Percentiles rank a stretch among this genome's conserved stretches.
phyloP scores from a whole-genome alignment of 176 grass and related monocot genomes.

The Oryza rufipogon region DNA sequence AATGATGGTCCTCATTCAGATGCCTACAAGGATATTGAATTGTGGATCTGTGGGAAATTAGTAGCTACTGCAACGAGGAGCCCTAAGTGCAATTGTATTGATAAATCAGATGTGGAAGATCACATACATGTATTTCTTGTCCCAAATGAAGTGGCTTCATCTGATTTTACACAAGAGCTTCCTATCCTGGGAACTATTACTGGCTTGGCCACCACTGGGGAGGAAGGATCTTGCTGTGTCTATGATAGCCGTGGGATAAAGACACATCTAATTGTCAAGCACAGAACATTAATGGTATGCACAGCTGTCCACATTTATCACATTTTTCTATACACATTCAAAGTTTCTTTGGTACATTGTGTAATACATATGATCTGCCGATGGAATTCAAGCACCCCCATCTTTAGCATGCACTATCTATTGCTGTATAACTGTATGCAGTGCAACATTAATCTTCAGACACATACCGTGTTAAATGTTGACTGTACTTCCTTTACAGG shows the following conservation, averaged over 20 bases:
- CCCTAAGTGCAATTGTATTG: slow-evolving; percentile 67
- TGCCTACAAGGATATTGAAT: slow-evolving; percentile 77
- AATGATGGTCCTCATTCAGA: slow-evolving; percentile 45
- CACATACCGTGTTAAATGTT: slow-evolving; percentile 15
- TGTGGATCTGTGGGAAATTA: slow-evolving; percentile 74
- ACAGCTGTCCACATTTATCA: slow-evolving; percentile 19
- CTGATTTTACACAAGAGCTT: slow-evolving; percentile 40
- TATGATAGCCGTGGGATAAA: slow-evolving; percentile 56
- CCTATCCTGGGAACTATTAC: slow-evolving; percentile 71
- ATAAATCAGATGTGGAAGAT: slow-evolving; percentile 50
- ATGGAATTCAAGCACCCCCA: not conserved
- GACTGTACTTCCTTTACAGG: slow-evolving; percentile 44
- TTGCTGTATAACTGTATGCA: not conserved
- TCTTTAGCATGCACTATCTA: not conserved
- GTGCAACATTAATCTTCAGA: not conserved
- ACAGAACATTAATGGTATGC: slow-evolving; percentile 84
- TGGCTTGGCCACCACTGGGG: slow-evolving; percentile 73
- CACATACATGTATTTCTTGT: slow-evolving; percentile 92
- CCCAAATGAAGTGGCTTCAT: slow-evolving; percentile 43
- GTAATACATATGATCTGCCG: not conserved
- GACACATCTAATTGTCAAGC: slow-evolving; percentile 86
- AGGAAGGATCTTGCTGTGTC: slow-evolving; percentile 90
- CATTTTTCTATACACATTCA: slow-evolving; percentile 19
- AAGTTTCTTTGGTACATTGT: not conserved
- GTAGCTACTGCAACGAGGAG: slow-evolving; percentile 78